phyloP scores from a whole-genome alignment of 1,284 basidiomycete genomes.

The Megacollybia platyphylla region DNA sequence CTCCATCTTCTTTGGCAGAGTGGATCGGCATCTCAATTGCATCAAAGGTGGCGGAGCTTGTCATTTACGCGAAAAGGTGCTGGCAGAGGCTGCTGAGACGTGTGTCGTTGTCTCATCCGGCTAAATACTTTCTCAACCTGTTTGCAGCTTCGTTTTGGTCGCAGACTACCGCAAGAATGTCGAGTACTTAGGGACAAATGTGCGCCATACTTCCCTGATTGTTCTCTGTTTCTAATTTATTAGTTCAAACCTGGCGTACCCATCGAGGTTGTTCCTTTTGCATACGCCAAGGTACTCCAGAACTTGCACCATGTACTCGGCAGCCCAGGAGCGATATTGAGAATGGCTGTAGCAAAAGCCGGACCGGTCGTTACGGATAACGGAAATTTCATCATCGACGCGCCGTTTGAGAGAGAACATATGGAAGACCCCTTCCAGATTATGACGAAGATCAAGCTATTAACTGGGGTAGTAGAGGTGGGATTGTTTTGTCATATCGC shows the following conservation, averaged over 20 bases:
- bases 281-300: constrained; percentile 78
- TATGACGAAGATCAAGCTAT: constrained; percentile 66
- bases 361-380: constrained; percentile 96
- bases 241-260: constrained; percentile 88
- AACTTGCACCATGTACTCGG: constrained; percentile 55
- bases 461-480: constrained; percentile 96
- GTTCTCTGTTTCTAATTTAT: background rate
- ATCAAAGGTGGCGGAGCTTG: constrained; percentile 99
- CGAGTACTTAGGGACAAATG: constrained; percentile 70
- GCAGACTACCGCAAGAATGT: constrained; percentile 95
- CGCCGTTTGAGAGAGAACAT: constrained; percentile 63
- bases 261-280: constrained; percentile 94
- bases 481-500: constrained; percentile 92
- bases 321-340: constrained; percentile 53
- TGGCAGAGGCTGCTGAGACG: constrained; percentile 91
- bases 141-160: constrained; percentile 75
- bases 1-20: constrained; percentile 31
- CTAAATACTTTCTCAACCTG: background rate
- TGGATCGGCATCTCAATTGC: constrained; percentile 81
- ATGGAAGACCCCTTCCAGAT: constrained; percentile 68
- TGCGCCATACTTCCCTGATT: constrained; percentile 15
- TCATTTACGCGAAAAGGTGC: constrained; percentile 93
- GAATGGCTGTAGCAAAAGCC: constrained; percentile 80
- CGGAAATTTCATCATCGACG: constrained; percentile 91
- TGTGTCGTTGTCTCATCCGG: constrained; percentile 19